Evolutionary conservation across 163 green algal genomes (phyloP).

Genomic region (Volvox carteri): DNA sequence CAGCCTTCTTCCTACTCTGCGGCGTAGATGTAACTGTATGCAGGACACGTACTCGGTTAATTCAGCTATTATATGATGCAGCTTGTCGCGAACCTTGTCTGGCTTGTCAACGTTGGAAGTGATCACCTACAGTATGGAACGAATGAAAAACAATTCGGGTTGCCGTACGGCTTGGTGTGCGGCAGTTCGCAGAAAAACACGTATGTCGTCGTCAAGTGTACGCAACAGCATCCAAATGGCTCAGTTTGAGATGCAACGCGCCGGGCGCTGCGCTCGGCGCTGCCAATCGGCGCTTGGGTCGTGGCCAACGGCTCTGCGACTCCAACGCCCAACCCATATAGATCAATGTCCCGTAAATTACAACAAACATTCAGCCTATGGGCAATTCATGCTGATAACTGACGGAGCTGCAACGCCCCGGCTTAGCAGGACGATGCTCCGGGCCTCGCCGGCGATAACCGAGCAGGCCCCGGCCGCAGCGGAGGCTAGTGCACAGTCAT

Average conservation of each 20-base stretch:
- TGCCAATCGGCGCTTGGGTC: neutral
- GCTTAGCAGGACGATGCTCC: neutral
- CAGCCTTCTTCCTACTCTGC: too few species aligned
- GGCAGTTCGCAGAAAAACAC: neutral
- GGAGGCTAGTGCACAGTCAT: neutral
- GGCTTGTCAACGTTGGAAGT: too few species aligned
- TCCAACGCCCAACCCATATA: neutral
- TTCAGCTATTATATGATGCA: too few species aligned
- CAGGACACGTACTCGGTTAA: too few species aligned
- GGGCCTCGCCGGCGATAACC: neutral
- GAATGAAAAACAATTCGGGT: too few species aligned
- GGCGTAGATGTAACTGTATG: too few species aligned
- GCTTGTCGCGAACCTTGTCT: too few species aligned
- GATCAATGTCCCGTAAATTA: neutral
- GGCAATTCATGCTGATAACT: neutral
- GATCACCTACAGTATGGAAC: too few species aligned
- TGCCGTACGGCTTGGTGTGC: neutral
- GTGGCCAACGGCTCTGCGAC: neutral
- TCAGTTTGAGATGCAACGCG: neutral
- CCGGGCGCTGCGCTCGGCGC: conserved; percentile 2
- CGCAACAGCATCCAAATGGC: neutral
- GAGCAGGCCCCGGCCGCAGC: neutral
- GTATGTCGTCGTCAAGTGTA: neutral
- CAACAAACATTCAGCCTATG: neutral
- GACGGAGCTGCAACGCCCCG: neutral